A percentile compares a stretch with the other conserved stretches of the same genome.
Conservation (phyloP, 768 basidiomycete species). For the Hirschioporus abietinus region DNA sequence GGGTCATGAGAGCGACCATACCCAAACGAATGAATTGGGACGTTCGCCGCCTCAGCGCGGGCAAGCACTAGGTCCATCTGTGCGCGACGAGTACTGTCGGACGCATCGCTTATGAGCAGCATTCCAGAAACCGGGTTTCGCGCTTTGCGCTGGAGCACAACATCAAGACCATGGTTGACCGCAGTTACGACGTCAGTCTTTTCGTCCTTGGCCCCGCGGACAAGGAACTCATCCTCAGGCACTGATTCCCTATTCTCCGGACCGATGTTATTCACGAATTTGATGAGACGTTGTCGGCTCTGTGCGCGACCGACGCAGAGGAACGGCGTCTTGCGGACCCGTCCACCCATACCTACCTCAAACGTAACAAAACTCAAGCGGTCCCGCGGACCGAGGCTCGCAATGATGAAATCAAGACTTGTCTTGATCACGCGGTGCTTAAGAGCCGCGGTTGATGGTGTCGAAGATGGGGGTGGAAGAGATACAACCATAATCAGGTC, state of each 20-base stretch:
- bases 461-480: conserved; percentile 66
- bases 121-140: conserved; percentile 90
- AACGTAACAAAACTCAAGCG: conserved; percentile 89
- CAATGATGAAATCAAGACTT: conserved; percentile 81
- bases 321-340: conserved; percentile 92
- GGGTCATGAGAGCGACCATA: conserved; percentile 98
- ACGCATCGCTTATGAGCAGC: conserved; percentile 87
- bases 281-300: conserved; percentile 63
- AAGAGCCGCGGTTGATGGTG: conserved; percentile 74
- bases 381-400: conserved; percentile 70
- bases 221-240: conserved; percentile 57
- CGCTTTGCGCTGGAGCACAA: conserved; percentile 89
- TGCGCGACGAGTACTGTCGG: conserved; percentile 86
- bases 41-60: conserved; percentile 92
- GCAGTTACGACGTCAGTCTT: conserved; percentile 97
- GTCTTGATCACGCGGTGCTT: conserved; percentile 87
- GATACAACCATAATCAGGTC: conserved; percentile 93
- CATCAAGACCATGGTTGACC: conserved; percentile 94
- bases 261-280: conserved; percentile 72
- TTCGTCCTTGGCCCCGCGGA: conserved; percentile 79
- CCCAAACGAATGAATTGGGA: conserved; percentile 96
- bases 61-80: conserved; percentile 99
- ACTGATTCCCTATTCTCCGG: conserved; percentile 23
- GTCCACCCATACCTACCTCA: conserved; percentile 78
- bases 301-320: conserved; percentile 63